phyloP scores from a whole-genome alignment of 1,284 basidiomycete genomes.

The Sporisorium sorghi region DNA sequence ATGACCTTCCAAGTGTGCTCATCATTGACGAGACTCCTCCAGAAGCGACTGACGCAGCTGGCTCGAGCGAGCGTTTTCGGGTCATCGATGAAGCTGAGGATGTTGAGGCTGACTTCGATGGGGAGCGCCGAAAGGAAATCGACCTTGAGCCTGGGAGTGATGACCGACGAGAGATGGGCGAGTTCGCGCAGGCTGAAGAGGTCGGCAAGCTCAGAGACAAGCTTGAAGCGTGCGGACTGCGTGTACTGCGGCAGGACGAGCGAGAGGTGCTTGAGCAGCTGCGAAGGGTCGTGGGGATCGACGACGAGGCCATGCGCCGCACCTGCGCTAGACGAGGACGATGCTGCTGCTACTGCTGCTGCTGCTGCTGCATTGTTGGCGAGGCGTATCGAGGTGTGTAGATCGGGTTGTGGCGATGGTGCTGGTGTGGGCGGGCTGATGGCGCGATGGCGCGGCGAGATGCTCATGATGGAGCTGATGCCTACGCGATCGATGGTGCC shows the following conservation, averaged over 20 bases:
- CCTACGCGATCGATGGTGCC: not conserved
- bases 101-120: slow-evolving; percentile 83
- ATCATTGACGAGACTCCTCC: slow-evolving; percentile 82
- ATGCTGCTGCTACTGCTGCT: slow-evolving; percentile 5
- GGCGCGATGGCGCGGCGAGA: slow-evolving; percentile 53
- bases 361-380: slow-evolving; percentile 49
- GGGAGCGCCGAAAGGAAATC: slow-evolving; percentile 88
- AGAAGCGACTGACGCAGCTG: slow-evolving; percentile 79
- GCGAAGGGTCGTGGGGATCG: slow-evolving; percentile 44
- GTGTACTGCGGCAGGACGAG: slow-evolving; percentile 48
- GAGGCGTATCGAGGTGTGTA: slow-evolving; percentile 47
- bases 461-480: slow-evolving; percentile 34
- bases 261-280: slow-evolving; percentile 51
- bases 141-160: slow-evolving; percentile 84
- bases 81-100: slow-evolving; percentile 85
- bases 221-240: slow-evolving; percentile 46
- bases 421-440: slow-evolving; percentile 64
- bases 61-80: slow-evolving; percentile 80
- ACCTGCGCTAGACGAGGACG: slow-evolving; percentile 13
- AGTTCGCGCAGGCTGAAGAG: slow-evolving; percentile 77
- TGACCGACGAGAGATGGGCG: slow-evolving; percentile 78
- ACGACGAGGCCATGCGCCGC: slow-evolving; percentile 21
- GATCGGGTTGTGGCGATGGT: slow-evolving; percentile 60
- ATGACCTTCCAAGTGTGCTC: slow-evolving; percentile 86
- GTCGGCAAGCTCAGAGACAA: slow-evolving; percentile 60